Percentiles rank a stretch among this genome's conserved stretches.
phyloP scores from a whole-genome alignment of 2,329 filamentous ascomycete genomes.

The Botrytis sinoallii region DNA sequence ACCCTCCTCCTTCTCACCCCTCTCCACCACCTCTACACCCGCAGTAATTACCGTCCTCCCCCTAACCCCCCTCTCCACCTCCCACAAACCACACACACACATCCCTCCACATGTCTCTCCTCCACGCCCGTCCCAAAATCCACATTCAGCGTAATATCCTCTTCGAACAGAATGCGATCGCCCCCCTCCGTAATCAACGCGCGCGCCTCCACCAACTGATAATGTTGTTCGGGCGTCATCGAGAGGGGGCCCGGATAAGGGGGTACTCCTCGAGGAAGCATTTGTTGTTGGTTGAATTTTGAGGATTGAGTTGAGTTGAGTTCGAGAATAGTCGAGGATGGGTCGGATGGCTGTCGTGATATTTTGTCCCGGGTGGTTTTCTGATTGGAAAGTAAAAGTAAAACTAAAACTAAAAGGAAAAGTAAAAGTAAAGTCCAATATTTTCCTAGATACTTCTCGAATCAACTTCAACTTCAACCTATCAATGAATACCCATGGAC shows the following conservation, averaged over 20 bases:
- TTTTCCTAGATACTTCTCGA: background rate
- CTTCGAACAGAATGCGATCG: background rate
- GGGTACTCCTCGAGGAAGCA: background rate
- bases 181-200: background rate
- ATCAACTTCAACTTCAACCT: background rate
- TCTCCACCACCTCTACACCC: background rate
- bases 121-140: background rate
- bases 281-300: background rate
- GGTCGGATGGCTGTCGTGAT: background rate
- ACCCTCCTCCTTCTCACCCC: too few species aligned
- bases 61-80: background rate
- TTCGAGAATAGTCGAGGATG: background rate
- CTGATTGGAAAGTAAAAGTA: too few species aligned
- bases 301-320: background rate
- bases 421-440: background rate
- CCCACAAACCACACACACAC: background rate
- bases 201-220: background rate
- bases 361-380: background rate
- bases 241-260: background rate
- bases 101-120: background rate
- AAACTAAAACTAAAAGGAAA: background rate
- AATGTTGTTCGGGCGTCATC: background rate
- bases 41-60: background rate
- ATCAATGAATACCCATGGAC: too few species aligned
- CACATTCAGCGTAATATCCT: conserved; percentile 3